phyloP scores from a whole-genome alignment of 805 yeast genomes.

The Nakazawaea wickerhamii region DNA sequence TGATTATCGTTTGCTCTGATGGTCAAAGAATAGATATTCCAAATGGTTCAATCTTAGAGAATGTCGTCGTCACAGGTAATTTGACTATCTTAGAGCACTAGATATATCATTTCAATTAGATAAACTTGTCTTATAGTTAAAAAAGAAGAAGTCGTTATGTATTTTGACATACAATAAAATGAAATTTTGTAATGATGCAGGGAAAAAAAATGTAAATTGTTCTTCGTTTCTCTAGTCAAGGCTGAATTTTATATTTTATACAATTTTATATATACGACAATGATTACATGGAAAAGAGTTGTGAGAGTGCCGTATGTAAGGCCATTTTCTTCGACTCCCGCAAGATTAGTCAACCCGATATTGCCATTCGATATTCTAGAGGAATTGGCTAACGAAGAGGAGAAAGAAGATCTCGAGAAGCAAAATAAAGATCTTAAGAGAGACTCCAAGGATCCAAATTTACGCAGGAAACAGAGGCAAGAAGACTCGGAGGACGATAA shows the following conservation, averaged over 20 bases:
- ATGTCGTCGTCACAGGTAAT: slow-evolving; percentile 96
- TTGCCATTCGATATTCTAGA: slow-evolving; percentile 37
- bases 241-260: no score
- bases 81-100: slow-evolving; percentile 92
- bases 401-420: slow-evolving; percentile 25
- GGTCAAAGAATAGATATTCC: slow-evolving; percentile 97
- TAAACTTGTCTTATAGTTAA: not conserved
- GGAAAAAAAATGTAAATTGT: no score
- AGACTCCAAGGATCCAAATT: slow-evolving; percentile 6
- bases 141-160: not conserved
- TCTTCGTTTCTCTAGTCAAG: no score
- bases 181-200: no score
- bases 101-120: slow-evolving; percentile 14
- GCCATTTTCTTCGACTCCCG: slow-evolving; percentile 1
- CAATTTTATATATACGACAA: no score
- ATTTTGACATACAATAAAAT: no score
- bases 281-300: not conserved
- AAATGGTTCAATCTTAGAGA: slow-evolving; percentile 90
- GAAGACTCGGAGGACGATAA: slow-evolving; percentile 6
- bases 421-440: slow-evolving; percentile 24
- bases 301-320: not conserved
- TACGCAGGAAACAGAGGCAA: slow-evolving; percentile 1
- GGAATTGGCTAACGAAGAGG: slow-evolving; percentile 29
- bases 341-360: slow-evolving; percentile 29
- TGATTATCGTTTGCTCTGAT: slow-evolving; percentile 94